A percentile compares a stretch with the other conserved stretches of the same genome.
phyloP scores from a whole-genome alignment of 352 stramenopile species.

The Globisporangium orthogonon region DNA sequence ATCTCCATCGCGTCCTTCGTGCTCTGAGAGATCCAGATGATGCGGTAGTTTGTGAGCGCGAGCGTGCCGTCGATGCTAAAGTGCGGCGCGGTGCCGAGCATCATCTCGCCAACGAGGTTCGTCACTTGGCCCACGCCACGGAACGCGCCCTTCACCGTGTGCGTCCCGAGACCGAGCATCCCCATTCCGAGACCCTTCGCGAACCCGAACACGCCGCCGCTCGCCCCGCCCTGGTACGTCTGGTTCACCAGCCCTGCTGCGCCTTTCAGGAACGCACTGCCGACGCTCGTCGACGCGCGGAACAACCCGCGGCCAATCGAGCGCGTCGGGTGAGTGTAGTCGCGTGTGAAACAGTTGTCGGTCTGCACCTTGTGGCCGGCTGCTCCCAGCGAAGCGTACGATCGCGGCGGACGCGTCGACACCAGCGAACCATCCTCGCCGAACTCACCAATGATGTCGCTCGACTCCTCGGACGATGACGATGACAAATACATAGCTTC shows the following conservation, averaged over 20 bases:
- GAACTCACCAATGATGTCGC: slow-evolving; percentile 24
- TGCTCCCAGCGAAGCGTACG: slow-evolving; percentile 72
- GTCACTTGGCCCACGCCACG: slow-evolving; percentile 83
- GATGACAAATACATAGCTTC: slow-evolving; percentile 40
- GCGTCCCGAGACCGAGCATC: slow-evolving; percentile 77
- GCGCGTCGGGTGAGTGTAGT: slow-evolving; percentile 75
- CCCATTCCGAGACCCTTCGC: slow-evolving; percentile 84
- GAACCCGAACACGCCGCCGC: slow-evolving; percentile 81
- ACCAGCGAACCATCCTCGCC: slow-evolving; percentile 25
- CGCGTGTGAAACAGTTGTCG: slow-evolving; percentile 79
- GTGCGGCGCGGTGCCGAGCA: slow-evolving; percentile 73
- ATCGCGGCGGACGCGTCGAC: slow-evolving; percentile 39
- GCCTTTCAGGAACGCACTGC: slow-evolving; percentile 79
- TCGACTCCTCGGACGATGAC: slow-evolving; percentile 39
- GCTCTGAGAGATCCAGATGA: slow-evolving; percentile 81
- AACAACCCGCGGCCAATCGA: slow-evolving; percentile 75
- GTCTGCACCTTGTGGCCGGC: slow-evolving; percentile 84
- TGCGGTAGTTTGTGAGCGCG: slow-evolving; percentile 78
- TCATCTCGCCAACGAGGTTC: slow-evolving; percentile 83
- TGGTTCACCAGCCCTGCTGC: slow-evolving; percentile 78
- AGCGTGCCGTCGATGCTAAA: slow-evolving; percentile 85
- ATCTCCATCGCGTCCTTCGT: slow-evolving; percentile 81
- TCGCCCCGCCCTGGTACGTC: slow-evolving; percentile 81
- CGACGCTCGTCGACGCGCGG: slow-evolving; percentile 80
- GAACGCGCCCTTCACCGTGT: slow-evolving; percentile 84